phyloP scores from a whole-genome alignment of 106 monocot species.

The Gastrodia elata region DNA sequence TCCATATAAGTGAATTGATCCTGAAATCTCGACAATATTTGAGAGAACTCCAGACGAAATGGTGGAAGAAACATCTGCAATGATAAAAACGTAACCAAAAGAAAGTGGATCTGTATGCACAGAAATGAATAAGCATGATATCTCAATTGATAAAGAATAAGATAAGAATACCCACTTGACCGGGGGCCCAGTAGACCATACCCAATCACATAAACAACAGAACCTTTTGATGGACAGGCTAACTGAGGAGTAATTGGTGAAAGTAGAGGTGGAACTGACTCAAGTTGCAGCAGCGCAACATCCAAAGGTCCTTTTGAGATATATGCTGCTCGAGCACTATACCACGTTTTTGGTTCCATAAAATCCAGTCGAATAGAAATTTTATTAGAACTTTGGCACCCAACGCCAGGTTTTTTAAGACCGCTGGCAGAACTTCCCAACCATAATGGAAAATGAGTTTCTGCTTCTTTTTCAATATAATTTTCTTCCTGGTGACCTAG shows the following conservation, averaged over 20 bases:
- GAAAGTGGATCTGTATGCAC: background rate
- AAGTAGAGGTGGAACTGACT: conserved; percentile 39
- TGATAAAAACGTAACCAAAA: background rate
- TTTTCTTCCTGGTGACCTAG: conserved; percentile 13
- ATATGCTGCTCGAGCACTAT: conserved; percentile 65
- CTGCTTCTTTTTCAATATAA: background rate
- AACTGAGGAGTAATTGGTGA: conserved; percentile 42
- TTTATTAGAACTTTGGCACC: conserved; percentile 28
- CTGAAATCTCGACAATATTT: conserved; percentile 39
- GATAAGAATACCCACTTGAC: conserved; percentile 39
- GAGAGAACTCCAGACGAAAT: conserved; percentile 71
- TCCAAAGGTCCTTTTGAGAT: conserved; percentile 85
- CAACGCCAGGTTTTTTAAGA: conserved; percentile 18
- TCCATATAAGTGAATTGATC: conserved; percentile 6
- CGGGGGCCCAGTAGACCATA: conserved; percentile 84
- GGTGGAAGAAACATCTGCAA: conserved; percentile 48
- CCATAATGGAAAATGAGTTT: conserved; percentile 6
- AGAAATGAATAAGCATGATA: background rate
- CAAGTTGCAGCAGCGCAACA: conserved; percentile 81
- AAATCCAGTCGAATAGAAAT: conserved; percentile 57
- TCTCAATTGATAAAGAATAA: background rate
- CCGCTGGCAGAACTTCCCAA: conserved; percentile 12
- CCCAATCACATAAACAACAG: conserved; percentile 66
- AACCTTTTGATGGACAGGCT: conserved; percentile 36
- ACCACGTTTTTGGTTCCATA: conserved; percentile 41